Evolutionary conservation across 2,329 filamentous ascomycete species (phyloP).

Genomic region (Aspergillus amoenus): DNA sequence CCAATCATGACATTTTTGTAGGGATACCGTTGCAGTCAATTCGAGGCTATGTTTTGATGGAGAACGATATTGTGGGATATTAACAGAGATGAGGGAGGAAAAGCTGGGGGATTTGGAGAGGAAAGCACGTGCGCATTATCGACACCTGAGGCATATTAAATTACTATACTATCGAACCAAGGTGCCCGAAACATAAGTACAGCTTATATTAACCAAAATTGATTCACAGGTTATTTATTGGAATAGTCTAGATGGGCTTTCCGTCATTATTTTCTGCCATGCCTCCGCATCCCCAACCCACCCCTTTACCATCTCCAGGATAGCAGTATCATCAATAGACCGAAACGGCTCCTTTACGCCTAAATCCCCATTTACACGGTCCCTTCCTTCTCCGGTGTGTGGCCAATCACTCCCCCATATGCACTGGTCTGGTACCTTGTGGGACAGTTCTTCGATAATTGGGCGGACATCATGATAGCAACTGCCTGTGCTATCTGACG

Average conservation of each 20-base stretch:
- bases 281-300: neutral
- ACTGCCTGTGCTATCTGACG: neutral
- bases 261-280: neutral
- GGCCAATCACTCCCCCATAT: slow-evolving; percentile 11
- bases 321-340: neutral
- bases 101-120: neutral
- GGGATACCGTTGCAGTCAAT: too few relatives aligned
- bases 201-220: too few relatives aligned
- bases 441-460: neutral
- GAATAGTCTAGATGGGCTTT: neutral
- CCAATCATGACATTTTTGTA: neutral
- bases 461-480: neutral
- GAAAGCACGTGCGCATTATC: neutral
- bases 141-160: too few relatives aligned
- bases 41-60: too few relatives aligned
- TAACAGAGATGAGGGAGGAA: neutral
- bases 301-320: neutral
- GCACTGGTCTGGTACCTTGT: neutral
- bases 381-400: slow-evolving; percentile 5
- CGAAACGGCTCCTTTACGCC: neutral
- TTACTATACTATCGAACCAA: too few relatives aligned
- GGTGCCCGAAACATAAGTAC: too few relatives aligned
- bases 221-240: neutral
- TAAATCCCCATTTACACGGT: neutral
- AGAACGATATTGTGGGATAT: too few relatives aligned